Percentiles rank a stretch among this genome's conserved stretches.
Evolutionary conservation across 345 rosid species (phyloP).

Genomic region (Nasturtium officinale): DNA sequence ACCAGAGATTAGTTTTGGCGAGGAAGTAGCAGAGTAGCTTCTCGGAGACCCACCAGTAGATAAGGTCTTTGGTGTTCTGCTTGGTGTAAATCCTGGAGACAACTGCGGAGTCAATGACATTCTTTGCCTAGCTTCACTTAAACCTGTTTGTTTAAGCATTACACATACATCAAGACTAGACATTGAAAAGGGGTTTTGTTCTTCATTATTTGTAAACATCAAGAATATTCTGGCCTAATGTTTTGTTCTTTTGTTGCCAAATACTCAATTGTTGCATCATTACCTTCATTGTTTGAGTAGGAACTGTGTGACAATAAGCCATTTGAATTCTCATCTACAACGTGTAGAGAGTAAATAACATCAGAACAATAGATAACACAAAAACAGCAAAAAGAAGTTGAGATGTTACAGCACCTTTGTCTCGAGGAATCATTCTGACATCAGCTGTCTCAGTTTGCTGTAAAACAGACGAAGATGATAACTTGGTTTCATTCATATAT

Average conservation of each 20-base stretch:
- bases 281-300: constrained; percentile 61
- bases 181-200: too few relatives aligned
- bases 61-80: constrained; percentile 71
- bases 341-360: constrained; percentile 14
- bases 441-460: constrained; percentile 70
- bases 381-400: too few relatives aligned
- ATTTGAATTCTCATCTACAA: constrained; percentile 57
- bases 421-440: constrained; percentile 63
- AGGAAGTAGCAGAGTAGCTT: constrained; percentile 67
- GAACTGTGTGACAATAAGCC: constrained; percentile 47
- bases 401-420: constrained; percentile 50
- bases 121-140: constrained; percentile 54
- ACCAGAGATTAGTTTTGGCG: constrained; percentile 71
- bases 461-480: neutral
- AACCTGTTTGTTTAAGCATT: constrained; percentile 39
- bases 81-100: constrained; percentile 50
- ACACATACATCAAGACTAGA: neutral
- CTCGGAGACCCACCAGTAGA: constrained; percentile 70
- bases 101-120: constrained; percentile 75
- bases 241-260: neutral
- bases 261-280: neutral
- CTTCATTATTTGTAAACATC: neutral
- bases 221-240: neutral
- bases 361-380: neutral
- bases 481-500: neutral